Conservation (phyloP, 2,329 filamentous ascomycete genomes). For the Pezicula radicicola region DNA sequence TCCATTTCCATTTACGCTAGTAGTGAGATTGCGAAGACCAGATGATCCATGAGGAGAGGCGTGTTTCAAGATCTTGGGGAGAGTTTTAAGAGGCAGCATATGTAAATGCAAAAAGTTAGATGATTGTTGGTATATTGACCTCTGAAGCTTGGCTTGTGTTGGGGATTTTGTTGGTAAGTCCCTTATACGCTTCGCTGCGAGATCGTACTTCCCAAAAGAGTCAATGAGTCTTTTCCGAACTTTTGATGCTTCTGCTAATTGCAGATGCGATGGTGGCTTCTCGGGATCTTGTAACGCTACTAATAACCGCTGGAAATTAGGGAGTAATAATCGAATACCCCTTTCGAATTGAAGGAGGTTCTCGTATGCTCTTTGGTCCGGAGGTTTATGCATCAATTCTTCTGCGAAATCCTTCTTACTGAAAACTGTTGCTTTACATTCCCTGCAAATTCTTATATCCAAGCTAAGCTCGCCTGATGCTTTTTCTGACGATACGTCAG, state of each 20-base stretch:
- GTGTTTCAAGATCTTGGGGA: slow-evolving; percentile 58
- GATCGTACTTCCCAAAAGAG: slow-evolving; percentile 68
- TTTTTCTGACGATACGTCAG: slow-evolving; percentile 42
- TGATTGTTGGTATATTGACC: slow-evolving; percentile 66
- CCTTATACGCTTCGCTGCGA: slow-evolving; percentile 64
- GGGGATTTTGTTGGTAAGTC: slow-evolving; percentile 63
- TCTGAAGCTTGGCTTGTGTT: slow-evolving; percentile 63
- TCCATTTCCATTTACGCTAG: slow-evolving; percentile 4
- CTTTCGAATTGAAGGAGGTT: slow-evolving; percentile 69
- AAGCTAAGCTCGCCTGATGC: slow-evolving; percentile 59
- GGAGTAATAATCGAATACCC: slow-evolving; percentile 65
- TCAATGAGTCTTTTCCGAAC: slow-evolving; percentile 70
- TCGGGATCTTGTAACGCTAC: slow-evolving; percentile 63
- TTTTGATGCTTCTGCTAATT: slow-evolving; percentile 66
- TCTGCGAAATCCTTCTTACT: slow-evolving; percentile 64
- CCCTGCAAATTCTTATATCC: slow-evolving; percentile 88
- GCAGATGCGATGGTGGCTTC: slow-evolving; percentile 40
- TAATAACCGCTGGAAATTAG: slow-evolving; percentile 67
- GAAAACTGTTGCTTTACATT: slow-evolving; percentile 74
- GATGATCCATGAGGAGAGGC: slow-evolving; percentile 50
- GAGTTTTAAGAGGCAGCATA: slow-evolving; percentile 68
- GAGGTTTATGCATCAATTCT: slow-evolving; percentile 53
- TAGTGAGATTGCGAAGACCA: slow-evolving; percentile 33
- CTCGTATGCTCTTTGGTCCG: slow-evolving; percentile 62
- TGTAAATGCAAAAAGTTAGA: slow-evolving; percentile 68